phyloP scores from a whole-genome alignment of 2,329 filamentous ascomycete species.

The Microdochium bolleyi region DNA sequence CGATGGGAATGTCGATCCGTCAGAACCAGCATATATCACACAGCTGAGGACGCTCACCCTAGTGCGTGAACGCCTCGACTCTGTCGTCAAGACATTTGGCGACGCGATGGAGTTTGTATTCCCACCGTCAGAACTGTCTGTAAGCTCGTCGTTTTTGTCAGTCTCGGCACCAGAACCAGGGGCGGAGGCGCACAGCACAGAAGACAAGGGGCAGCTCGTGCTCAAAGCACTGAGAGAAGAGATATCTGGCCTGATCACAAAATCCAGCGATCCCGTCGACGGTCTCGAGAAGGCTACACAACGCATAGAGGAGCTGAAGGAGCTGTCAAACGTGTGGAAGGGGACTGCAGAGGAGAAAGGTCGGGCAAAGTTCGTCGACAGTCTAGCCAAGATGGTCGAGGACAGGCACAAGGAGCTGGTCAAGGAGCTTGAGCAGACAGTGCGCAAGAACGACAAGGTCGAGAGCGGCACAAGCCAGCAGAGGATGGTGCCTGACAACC shows the following conservation, averaged over 20 bases:
- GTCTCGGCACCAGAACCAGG: conserved; percentile 78
- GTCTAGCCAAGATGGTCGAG: conserved; percentile 73
- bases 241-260: conserved; percentile 57
- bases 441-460: conserved; percentile 24
- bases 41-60: conserved; percentile 76
- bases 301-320: conserved; percentile 69
- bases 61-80: conserved; percentile 77
- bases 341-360: conserved; percentile 94
- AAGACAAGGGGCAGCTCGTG: conserved; percentile 83
- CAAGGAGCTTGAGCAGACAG: conserved; percentile 38
- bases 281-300: conserved; percentile 67
- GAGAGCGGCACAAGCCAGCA: conserved; percentile 21
- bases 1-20: not conserved
- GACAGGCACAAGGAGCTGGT: conserved; percentile 54
- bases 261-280: conserved; percentile 46
- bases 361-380: conserved; percentile 72
- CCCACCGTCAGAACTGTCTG: conserved; percentile 77
- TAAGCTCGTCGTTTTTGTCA: conserved; percentile 79
- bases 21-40: conserved; percentile 57
- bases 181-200: conserved; percentile 54
- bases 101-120: conserved; percentile 94
- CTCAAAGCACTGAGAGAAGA: conserved; percentile 63
- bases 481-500: conserved; percentile 23
- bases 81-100: conserved; percentile 85
- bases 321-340: conserved; percentile 77